A percentile compares a stretch with the other conserved stretches of the same genome.
Conservation (phyloP, 352 stramenopile genomes). For the Phytophthora meadii region DNA sequence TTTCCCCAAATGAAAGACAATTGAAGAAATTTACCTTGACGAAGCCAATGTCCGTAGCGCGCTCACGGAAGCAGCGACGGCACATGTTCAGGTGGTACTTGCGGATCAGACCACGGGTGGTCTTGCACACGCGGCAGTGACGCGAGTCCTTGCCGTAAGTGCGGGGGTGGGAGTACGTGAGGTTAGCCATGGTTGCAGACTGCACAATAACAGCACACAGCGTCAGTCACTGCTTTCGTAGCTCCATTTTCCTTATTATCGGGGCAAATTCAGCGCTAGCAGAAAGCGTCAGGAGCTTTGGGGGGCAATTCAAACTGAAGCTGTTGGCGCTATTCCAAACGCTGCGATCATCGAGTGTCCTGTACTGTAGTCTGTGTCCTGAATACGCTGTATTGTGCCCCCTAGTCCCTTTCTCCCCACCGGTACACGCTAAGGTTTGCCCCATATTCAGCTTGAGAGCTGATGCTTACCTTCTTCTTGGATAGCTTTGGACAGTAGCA, state of each 20-base stretch:
- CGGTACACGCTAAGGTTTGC: neutral
- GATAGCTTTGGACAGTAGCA: conserved; percentile 91
- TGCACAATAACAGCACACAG: conserved; percentile 31
- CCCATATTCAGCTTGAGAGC: conserved; percentile 11
- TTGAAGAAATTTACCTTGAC: conserved; percentile 79
- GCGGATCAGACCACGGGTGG: conserved; percentile 93
- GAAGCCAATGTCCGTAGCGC: conserved; percentile 95
- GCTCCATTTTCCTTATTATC: neutral
- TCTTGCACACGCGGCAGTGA: conserved; percentile 92
- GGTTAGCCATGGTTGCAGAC: conserved; percentile 90
- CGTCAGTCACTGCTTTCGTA: conserved; percentile 10
- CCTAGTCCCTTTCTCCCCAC: conserved; percentile 10
- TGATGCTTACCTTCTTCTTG: conserved; percentile 75
- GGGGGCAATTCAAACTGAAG: neutral
- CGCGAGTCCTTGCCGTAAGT: conserved; percentile 92
- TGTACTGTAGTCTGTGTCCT: conserved; percentile 6
- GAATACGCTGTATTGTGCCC: neutral
- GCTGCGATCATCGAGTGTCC: conserved; percentile 1
- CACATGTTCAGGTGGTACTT: conserved; percentile 98
- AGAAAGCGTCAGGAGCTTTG: neutral
- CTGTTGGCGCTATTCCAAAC: neutral
- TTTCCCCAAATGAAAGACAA: neutral
- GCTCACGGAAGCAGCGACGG: conserved; percentile 96
- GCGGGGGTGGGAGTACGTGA: conserved; percentile 87
- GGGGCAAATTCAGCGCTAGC: conserved; percentile 1